Evolutionary conservation across 148 eudicot genomes (phyloP).

Genomic region (Cornus kousa): DNA sequence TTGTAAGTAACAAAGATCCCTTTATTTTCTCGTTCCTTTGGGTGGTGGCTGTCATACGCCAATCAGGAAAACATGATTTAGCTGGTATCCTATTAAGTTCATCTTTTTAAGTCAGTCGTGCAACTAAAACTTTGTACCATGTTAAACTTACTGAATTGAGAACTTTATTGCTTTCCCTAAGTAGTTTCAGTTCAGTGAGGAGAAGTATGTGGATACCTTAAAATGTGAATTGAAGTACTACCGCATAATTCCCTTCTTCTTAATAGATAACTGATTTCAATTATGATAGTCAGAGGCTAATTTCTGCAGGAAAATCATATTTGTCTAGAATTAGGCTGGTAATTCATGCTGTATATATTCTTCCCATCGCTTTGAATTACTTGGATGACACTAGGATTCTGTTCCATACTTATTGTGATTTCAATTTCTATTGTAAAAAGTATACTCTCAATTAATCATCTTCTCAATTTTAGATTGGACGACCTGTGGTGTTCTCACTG

Average conservation of each 20-base stretch:
- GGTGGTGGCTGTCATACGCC: background rate
- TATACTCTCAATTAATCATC: background rate
- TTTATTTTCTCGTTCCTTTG: background rate
- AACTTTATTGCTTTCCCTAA: background rate
- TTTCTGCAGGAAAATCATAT: background rate
- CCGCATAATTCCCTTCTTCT: background rate
- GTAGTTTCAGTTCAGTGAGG: background rate
- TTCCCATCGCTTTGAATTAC: background rate
- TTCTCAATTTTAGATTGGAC: constrained; percentile 58
- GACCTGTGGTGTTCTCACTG: constrained; percentile 84
- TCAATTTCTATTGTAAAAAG: background rate
- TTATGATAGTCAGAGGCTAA: background rate
- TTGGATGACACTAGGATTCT: background rate
- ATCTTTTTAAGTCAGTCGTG: background rate
- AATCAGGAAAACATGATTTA: background rate
- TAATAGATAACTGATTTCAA: background rate
- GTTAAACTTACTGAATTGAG: background rate
- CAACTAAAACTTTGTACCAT: background rate
- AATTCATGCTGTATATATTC: background rate
- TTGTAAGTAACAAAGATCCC: constrained; percentile 50
- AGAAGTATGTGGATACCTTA: background rate
- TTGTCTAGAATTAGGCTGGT: background rate
- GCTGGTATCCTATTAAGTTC: background rate
- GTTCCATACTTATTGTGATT: background rate
- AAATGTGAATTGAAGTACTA: background rate